phyloP scores from a whole-genome alignment of 2,329 filamentous ascomycete genomes.

The Monosporascus sp. region DNA sequence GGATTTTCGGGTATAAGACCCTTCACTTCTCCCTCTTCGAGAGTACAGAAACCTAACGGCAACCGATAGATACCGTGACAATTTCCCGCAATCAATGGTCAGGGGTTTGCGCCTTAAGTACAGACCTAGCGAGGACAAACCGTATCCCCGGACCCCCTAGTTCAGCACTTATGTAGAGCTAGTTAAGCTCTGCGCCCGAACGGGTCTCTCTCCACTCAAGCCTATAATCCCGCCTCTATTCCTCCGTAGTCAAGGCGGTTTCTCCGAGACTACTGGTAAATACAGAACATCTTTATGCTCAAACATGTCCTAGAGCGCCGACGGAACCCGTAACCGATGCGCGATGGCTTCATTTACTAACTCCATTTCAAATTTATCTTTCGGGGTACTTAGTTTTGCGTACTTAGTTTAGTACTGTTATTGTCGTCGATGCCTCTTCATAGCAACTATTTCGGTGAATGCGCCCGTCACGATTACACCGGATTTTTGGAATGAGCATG shows the following conservation, averaged over 20 bases:
- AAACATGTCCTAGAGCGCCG: neutral
- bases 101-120: neutral
- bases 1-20: neutral
- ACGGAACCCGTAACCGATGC: neutral
- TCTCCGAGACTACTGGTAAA: too few species aligned
- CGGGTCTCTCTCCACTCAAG: neutral
- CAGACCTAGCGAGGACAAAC: neutral
- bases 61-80: too few species aligned
- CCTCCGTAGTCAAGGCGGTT: neutral
- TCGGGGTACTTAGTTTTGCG: too few species aligned
- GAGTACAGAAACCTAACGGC: neutral
- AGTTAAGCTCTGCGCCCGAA: neutral
- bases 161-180: neutral
- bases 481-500: too few species aligned
- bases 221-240: neutral
- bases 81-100: too few species aligned
- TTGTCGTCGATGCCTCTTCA: neutral
- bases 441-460: too few species aligned
- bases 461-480: too few species aligned
- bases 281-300: neutral
- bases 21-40: neutral
- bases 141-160: neutral
- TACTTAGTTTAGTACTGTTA: neutral
- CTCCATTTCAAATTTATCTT: neutral
- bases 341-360: neutral